Evolutionary conservation across 1,139 yeast species (phyloP), one percentile per base, ranked within the genome.

Genomic region (Meyerozyma smithsonii): DNA sequence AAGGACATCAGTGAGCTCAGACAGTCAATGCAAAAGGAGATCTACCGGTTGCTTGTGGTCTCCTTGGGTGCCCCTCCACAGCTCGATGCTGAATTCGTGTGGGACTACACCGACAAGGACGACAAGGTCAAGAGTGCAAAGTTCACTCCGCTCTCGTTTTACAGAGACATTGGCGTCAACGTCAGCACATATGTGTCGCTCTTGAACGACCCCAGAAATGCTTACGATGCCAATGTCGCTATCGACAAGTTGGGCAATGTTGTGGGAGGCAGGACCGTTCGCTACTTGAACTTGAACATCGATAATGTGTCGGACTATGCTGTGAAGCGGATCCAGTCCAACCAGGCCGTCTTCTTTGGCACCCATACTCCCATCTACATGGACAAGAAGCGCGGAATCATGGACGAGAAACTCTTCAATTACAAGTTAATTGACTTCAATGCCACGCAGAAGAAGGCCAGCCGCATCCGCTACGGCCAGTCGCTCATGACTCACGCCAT

Each of bases 381-480:
- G 51, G 52, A 50, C 40, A 49, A 48, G 44, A 49, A 48, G 39
- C 40, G 48, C 8, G 55, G 55, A 11, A 48, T 49, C 40, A 46
- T 50, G 52, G 54, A 50, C 38, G 42, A 47, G 41, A 36, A 42
- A 16, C 41, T 50, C 28, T 50, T 38, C 46, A 43, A 47, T 41
- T 49, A 50, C 44, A 38, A 34, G 25, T 38, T 49, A 19, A 46
- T 50, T 23, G 42, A 41, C 28, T 48, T 44, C 38, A 39, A 44
- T 18, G 30, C 48, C 26, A 34, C 36, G 4, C 54, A 51, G 35
- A 23, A 33, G 28, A 81, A 81, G 59, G 78, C 79, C 11, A 75
- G 80, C 35, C 65, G 86, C 43, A 73, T 81, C 42, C 53, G 69
- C 38, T 79, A 75, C 55, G 70, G 67, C 45, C 78, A 80, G 54